Percentiles rank a stretch among this genome's conserved stretches.
Conservation (phyloP, 768 basidiomycete genomes). For the Tylopilus cervinicoccineus region DNA sequence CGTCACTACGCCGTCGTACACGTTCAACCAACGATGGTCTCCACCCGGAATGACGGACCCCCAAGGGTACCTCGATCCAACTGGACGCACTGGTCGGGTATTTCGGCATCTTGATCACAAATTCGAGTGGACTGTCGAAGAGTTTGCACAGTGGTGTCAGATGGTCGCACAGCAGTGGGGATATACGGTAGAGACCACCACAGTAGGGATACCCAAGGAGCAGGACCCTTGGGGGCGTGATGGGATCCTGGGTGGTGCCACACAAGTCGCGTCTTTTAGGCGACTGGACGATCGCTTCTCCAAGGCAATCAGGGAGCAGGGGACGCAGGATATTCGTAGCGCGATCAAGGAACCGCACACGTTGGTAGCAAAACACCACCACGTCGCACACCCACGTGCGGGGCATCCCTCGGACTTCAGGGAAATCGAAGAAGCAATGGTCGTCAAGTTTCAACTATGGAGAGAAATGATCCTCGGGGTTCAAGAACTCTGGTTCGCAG, state of each 20-base stretch:
- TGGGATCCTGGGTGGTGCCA: constrained; percentile 58
- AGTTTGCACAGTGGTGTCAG: constrained; percentile 65
- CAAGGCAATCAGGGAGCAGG: constrained; percentile 28
- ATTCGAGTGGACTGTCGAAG: constrained; percentile 82
- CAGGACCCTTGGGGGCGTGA: constrained; percentile 74
- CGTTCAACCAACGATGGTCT: constrained; percentile 75
- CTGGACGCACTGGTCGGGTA: constrained; percentile 62
- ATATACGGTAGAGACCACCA: constrained; percentile 57
- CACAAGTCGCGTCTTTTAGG: constrained; percentile 61
- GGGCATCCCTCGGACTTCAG: constrained; percentile 38
- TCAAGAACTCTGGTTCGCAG: constrained; percentile 47
- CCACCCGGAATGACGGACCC: constrained; percentile 44
- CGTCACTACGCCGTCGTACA: constrained; percentile 83
- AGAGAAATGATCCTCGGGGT: constrained; percentile 45
- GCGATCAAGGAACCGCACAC: constrained; percentile 36
- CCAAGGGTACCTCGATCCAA: constrained; percentile 68
- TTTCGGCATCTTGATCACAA: constrained; percentile 86
- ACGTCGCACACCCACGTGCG: constrained; percentile 48
- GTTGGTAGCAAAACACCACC: constrained; percentile 45
- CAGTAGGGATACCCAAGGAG: constrained; percentile 57
- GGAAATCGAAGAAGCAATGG: constrained; percentile 48
- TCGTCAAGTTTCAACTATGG: constrained; percentile 51
- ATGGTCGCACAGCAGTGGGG: constrained; percentile 61
- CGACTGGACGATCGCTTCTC: constrained; percentile 37
- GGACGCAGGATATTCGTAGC: constrained; percentile 4